These are phyloP conservation scores for Euphorbia pulcherrima DNA, from an alignment of 345 rosid genomes.

Conservation along the genomic window DNA sequence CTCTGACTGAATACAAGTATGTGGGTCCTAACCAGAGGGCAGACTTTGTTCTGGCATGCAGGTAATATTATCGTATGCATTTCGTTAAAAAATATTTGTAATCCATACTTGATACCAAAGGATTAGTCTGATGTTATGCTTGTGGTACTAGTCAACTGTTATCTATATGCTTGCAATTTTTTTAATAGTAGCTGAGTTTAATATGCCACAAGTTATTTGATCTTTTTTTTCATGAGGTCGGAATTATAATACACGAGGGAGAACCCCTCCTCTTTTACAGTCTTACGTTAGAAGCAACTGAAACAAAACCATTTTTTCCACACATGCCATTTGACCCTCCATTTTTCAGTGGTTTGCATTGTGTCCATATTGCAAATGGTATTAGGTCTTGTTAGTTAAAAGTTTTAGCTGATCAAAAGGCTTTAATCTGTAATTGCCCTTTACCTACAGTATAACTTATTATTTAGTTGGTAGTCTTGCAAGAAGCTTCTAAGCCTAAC, in stretches of 20 bases:
- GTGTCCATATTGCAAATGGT: neutral
- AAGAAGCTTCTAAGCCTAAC: neutral
- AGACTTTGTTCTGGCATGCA: constrained; percentile 92
- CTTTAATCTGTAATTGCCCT: neutral
- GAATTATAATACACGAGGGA: neutral
- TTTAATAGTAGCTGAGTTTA: neutral
- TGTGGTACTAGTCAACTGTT: neutral
- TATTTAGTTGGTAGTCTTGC: neutral
- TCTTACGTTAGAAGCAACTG: neutral
- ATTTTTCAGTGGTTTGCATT: neutral
- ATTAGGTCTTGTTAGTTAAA: too few relatives aligned
- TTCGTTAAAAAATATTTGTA: constrained; percentile 8
- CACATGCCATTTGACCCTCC: neutral
- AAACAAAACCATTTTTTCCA: neutral
- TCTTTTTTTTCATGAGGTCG: neutral
- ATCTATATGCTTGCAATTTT: neutral
- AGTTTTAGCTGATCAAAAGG: too few relatives aligned
- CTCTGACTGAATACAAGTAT: constrained; percentile 83
- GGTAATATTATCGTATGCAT: constrained; percentile 40
- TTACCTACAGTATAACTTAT: neutral
- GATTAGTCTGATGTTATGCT: neutral
- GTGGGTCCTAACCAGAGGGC: constrained; percentile 95
- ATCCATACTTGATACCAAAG: neutral
- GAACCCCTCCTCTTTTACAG: neutral
- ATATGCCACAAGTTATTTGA: neutral